These are phyloP conservation scores for Penicillium sclerotiorum DNA, from an alignment of 2,329 filamentous ascomycete genomes.

Conservation along the genomic window DNA sequence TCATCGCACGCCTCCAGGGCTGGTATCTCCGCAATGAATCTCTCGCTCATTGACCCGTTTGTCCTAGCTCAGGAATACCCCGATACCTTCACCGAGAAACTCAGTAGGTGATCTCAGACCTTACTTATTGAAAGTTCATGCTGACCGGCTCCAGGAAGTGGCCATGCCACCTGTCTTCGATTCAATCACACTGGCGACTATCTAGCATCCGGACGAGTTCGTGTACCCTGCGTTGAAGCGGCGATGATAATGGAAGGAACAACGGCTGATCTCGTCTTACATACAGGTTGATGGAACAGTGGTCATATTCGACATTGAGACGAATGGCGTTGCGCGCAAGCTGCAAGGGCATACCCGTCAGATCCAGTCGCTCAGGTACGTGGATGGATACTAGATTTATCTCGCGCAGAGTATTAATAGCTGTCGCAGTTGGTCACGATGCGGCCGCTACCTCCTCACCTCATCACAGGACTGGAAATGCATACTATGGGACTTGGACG, in stretches of 20 bases:
- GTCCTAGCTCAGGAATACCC: conserved; percentile 81
- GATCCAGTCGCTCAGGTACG: conserved; percentile 78
- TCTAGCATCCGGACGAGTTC: conserved; percentile 84
- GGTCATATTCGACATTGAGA: conserved; percentile 96
- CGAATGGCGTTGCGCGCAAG: conserved; percentile 93
- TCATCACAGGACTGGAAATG: conserved; percentile 96
- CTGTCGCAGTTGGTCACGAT: conserved; percentile 74
- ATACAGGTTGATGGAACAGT: conserved; percentile 78
- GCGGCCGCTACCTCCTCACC: conserved; percentile 87
- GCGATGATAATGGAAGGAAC: background rate
- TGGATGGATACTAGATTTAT: background rate
- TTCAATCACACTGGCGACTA: conserved; percentile 96
- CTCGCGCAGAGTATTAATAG: background rate
- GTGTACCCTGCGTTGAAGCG: conserved; percentile 16
- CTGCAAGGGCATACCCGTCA: conserved; percentile 89
- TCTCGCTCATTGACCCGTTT: conserved; percentile 71
- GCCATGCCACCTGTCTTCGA: conserved; percentile 69
- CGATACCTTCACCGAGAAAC: conserved; percentile 82
- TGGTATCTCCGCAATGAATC: conserved; percentile 68
- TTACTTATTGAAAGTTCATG: background rate
- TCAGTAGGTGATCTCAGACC: conserved; percentile 58
- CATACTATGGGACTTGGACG: conserved; percentile 88
- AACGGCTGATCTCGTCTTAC: background rate
- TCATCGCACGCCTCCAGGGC: background rate
- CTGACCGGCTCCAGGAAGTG: conserved; percentile 51